A percentile compares a stretch with the other conserved stretches of the same genome.
These are phyloP conservation scores for Melanomma pulvis-pyrius DNA, from an alignment of 495 filamentous ascomycete genomes.

Conservation along the genomic window DNA sequence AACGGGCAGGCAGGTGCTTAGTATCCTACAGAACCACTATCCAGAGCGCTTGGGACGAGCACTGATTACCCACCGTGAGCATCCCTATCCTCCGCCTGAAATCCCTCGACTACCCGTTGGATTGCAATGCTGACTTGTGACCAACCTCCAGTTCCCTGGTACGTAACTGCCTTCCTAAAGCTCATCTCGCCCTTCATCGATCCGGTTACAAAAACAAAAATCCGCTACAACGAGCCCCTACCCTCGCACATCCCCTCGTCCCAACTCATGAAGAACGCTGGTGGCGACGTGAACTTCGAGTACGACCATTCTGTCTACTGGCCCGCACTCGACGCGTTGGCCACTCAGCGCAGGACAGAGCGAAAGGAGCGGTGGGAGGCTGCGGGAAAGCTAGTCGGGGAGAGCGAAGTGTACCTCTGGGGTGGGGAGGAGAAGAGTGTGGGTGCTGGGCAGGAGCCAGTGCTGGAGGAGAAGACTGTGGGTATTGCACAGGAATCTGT, in stretches of 20 bases:
- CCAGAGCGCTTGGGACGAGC: conserved; percentile 90
- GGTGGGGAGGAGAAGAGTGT: conserved; percentile 57
- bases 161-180: conserved; percentile 90
- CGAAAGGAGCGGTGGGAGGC: conserved; percentile 72
- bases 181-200: conserved; percentile 95
- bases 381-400: conserved; percentile 77
- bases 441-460: conserved; percentile 15
- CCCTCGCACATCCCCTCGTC: conserved; percentile 70
- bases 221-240: conserved; percentile 93
- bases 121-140: not conserved
- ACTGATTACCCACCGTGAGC: conserved; percentile 80
- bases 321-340: conserved; percentile 75
- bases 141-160: conserved; percentile 74
- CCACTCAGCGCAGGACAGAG: conserved; percentile 60
- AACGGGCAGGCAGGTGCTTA: conserved; percentile 75
- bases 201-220: conserved; percentile 83
- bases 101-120: conserved; percentile 3
- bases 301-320: conserved; percentile 90
- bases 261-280: conserved; percentile 74
- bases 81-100: not conserved
- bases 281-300: conserved; percentile 72
- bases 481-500: conserved; percentile 1
- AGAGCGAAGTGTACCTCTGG: conserved; percentile 79
- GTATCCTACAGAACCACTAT: conserved; percentile 92
- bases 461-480: not conserved